Evolutionary conservation across 768 basidiomycete species (phyloP), one percentile per base, ranked within the genome.

Genomic region (Suillus americanus): DNA sequence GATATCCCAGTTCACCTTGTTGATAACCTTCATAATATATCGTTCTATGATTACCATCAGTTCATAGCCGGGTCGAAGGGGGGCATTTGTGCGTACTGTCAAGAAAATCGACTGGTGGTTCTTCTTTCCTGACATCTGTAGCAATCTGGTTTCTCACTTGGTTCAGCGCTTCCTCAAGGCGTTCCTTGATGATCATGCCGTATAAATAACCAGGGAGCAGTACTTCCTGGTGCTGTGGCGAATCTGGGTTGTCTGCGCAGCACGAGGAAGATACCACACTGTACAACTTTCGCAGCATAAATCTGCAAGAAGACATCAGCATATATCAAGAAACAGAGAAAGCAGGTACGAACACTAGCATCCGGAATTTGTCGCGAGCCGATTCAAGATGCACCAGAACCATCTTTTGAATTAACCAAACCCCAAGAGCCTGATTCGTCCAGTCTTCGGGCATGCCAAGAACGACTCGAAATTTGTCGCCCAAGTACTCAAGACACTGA

Each of bases 111-210:
- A 93, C 89, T n/a, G 80, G 81, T 40, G 84, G 79, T 41, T 87
- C 86, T n/a, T 86, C 85, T 71, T 88, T 89, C 66, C 91, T 82
- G 20, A 96, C 83, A 73, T 99, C 96, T 54, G 81, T 76, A 14
- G 78, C 77, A 66, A 98, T 89, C 68, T 85, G 89, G 63, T 79
- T 80, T 60, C 91, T 85, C 72, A 92, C 85, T 69, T 84, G 83
- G 68, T 85, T 90, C 59, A 99, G 78, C 28, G 88, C 88, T 75
- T 99, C 97, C 69, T 98, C 97, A 65, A 99, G 83, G 65, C 93
- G 88, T 77, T 99, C 97, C 78, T 97, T 99, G 81, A 99, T 92
- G 72, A 99, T 97, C 93, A 97, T 98, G 57, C 89, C 89, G 74
- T 97, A 99, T 28, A 99, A 76, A 68, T 82, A 87, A 37, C 97